Evolutionary conservation across 164 flowering plant genomes (phyloP).

Genomic region (Akebia trifoliata): DNA sequence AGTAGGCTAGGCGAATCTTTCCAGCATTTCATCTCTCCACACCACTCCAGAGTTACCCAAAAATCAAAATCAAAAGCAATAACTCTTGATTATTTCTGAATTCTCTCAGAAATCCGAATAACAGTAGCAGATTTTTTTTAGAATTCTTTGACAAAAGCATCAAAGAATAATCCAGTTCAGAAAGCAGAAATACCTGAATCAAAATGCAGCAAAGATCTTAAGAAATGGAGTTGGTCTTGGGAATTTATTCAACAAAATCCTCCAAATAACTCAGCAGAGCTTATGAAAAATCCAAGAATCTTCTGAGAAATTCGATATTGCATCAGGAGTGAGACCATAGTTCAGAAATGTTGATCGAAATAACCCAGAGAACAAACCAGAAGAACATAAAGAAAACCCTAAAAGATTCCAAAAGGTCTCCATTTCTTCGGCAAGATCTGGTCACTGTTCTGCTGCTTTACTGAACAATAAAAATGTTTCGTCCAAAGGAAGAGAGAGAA

Average conservation of each 20-base stretch:
- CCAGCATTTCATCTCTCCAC: background rate
- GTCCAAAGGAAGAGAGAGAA: background rate
- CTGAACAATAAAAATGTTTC: no score
- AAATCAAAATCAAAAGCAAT: no score
- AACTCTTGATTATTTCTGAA: background rate
- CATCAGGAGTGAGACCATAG: background rate
- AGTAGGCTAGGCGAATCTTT: background rate
- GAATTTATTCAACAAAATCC: background rate
- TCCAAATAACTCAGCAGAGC: background rate
- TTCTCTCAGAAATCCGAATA: background rate
- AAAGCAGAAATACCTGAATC: background rate
- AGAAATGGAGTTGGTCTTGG: background rate
- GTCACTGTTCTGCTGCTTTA: background rate
- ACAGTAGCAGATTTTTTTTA: background rate
- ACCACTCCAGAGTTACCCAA: background rate
- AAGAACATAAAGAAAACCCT: background rate
- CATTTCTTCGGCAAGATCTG: background rate
- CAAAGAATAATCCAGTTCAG: background rate
- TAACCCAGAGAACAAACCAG: background rate
- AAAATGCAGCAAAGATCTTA: background rate
- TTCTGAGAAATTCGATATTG: background rate
- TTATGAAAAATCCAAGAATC: background rate
- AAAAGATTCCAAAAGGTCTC: background rate
- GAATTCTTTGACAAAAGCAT: background rate
- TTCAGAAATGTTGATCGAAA: background rate